Conservation (phyloP, 2,329 filamentous ascomycete genomes). For the Ceratocystis ficicola region DNA sequence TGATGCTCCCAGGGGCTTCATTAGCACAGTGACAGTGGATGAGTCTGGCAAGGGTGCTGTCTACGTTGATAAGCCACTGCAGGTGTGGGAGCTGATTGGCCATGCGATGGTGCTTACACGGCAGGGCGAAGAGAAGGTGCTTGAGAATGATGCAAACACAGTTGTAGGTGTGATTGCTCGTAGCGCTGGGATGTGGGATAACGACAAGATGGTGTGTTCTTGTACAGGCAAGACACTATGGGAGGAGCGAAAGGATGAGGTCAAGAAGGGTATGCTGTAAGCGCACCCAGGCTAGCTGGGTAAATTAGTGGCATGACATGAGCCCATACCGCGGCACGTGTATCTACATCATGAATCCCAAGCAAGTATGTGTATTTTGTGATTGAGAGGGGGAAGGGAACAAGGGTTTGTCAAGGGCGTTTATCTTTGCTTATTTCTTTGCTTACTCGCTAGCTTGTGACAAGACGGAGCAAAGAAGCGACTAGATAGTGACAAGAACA, state of each 20-base stretch:
- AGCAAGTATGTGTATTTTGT: background rate
- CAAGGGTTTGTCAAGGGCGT: too few relatives aligned
- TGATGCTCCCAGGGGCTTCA: conserved; percentile 37
- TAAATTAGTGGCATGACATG: background rate
- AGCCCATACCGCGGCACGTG: too few relatives aligned
- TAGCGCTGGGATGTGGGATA: conserved; percentile 97
- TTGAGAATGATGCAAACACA: conserved; percentile 69
- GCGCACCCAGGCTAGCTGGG: background rate
- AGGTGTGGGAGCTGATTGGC: conserved; percentile 94
- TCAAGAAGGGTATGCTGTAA: conserved; percentile 80
- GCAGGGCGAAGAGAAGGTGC: conserved; percentile 39
- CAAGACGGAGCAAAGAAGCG: too few relatives aligned
- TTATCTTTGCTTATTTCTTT: too few relatives aligned
- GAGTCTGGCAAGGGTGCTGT: conserved; percentile 62
- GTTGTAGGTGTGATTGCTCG: conserved; percentile 87
- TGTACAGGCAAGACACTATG: conserved; percentile 97
- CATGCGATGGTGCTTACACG: conserved; percentile 76
- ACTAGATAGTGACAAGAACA: too few relatives aligned
- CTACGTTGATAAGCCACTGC: conserved; percentile 69
- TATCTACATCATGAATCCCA: background rate
- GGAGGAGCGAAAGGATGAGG: conserved; percentile 89
- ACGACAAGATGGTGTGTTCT: conserved; percentile 95
- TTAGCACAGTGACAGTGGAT: conserved; percentile 66
- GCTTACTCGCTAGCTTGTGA: too few relatives aligned
- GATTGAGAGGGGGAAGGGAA: too few relatives aligned